Evolutionary conservation across 2,329 filamentous ascomycete genomes (phyloP).

Genomic region (Aureobasidium melanogenum): DNA sequence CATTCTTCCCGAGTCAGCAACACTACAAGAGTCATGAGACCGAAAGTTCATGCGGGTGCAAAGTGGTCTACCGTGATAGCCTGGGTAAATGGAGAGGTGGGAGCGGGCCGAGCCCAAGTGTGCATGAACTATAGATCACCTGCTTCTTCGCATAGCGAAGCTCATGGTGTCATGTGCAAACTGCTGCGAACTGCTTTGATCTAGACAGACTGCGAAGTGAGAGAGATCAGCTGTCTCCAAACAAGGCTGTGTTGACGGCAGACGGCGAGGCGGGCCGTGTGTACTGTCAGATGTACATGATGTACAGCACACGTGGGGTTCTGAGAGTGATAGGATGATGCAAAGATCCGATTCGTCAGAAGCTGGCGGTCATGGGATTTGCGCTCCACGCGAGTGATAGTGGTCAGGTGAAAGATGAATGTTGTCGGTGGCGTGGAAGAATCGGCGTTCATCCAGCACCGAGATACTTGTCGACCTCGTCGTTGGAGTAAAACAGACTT

Average conservation of each 20-base stretch:
- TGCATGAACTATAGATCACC: not conserved
- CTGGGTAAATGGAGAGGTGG: not conserved
- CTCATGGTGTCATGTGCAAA: not conserved
- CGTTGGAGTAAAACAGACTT: slow-evolving; percentile 62
- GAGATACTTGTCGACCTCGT: slow-evolving; percentile 70
- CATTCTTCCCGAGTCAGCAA: not conserved
- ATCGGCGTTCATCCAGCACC: slow-evolving; percentile 25
- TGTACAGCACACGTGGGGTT: not conserved
- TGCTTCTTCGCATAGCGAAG: not conserved
- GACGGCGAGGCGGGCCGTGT: not conserved
- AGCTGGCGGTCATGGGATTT: not conserved
- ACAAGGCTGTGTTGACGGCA: not conserved
- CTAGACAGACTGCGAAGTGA: not conserved
- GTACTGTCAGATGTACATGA: not conserved
- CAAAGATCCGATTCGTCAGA: not conserved
- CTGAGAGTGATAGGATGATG: not conserved
- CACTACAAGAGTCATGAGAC: not conserved
- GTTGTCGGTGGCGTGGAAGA: not conserved
- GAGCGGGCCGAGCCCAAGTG: not conserved
- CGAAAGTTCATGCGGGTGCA: not conserved
- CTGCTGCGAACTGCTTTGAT: not conserved
- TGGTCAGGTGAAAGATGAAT: not conserved
- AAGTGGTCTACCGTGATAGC: not conserved
- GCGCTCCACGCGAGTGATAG: not conserved
- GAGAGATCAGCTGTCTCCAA: not conserved